Evolutionary conservation across 2,329 filamentous ascomycete species (phyloP).

Genomic region (Trichoderma arundinaceum): DNA sequence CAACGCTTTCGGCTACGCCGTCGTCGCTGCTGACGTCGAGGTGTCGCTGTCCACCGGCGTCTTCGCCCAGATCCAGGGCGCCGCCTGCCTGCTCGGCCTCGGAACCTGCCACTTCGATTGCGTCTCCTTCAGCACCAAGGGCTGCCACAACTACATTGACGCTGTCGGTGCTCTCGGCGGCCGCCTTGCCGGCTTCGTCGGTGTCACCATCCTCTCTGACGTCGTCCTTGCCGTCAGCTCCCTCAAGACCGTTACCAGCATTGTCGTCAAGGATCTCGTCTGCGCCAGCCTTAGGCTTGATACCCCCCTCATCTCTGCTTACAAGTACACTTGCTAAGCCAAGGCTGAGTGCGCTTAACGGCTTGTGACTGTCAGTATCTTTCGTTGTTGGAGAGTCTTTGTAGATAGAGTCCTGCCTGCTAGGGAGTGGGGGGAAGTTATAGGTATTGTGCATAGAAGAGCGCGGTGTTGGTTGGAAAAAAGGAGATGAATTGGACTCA

Average conservation of each 20-base stretch:
- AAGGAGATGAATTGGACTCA: conserved; percentile 17
- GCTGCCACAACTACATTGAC: conserved; percentile 49
- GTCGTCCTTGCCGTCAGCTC: conserved; percentile 40
- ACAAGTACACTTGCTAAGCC: conserved; percentile 43
- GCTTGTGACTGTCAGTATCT: not conserved
- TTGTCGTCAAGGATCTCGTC: conserved; percentile 42
- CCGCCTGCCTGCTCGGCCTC: conserved; percentile 43
- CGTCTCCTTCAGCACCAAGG: conserved; percentile 47
- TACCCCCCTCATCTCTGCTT: conserved; percentile 40
- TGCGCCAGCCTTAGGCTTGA: conserved; percentile 44
- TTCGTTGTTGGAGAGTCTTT: not conserved
- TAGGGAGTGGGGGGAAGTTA: not conserved
- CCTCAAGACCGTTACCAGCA: conserved; percentile 37
- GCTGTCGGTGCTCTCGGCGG: conserved; percentile 36
- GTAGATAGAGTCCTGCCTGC: not conserved
- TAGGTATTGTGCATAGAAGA: conserved; percentile 22
- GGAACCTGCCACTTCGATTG: conserved; percentile 46
- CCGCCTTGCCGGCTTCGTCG: conserved; percentile 40
- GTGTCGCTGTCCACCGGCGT: conserved; percentile 38
- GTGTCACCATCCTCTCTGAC: conserved; percentile 45
- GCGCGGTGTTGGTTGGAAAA: conserved; percentile 18
- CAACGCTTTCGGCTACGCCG: conserved; percentile 41
- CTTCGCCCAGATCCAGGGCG: conserved; percentile 36
- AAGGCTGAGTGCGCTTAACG: not conserved
- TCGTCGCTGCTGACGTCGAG: conserved; percentile 38